Evolutionary conservation across 78 protist genomes (phyloP), one percentile per base, ranked within the genome.

Genomic region (Dictyostelium purpureum): DNA sequence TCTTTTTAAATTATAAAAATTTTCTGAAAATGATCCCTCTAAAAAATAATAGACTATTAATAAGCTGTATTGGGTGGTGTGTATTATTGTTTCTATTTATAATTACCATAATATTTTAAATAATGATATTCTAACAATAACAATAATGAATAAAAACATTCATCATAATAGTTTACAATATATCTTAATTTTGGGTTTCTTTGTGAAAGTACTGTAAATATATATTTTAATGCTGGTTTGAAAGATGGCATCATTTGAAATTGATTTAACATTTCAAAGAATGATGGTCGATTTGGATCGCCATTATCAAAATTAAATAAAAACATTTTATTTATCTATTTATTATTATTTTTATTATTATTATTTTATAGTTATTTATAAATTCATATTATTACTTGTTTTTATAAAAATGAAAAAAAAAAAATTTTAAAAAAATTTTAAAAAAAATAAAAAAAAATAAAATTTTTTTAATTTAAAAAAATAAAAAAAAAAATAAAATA

Each of bases 11-110:
- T 81, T 81, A 66, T 90, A 90, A 65, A 90, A 90, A 69, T 90
- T 81, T 33, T 90, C 94, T n/a, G 94, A 79, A 76, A 90, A 90
- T 79, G 94, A 90, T 70, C 87, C 89, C 38, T 90, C 94, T 88
- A 26, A 18, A 66, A 28, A 28, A 12, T 61, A 37, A 9, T 43
- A 11, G 5, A 19, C 2, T 12, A 49, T 49, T 16, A 9, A 2
- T 6, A 21, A 52, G 14, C 21, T 21, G 24, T 24, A 5, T 35
- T 9, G 10, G 16, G 11, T 33, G 16, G 35, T 76, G 14, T 26
- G 33, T 21, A 76, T 76, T 51, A 54, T 33, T 54, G 21, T 61
- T 61, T 33, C 12, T 26, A 26, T 19, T 37, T 33, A 67, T 38
- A 33, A 45, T 52, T 75, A 77, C 94, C 94, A 66, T 90, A 90